Percentiles rank a stretch among this genome's conserved stretches.
phyloP scores from a whole-genome alignment of 2,329 filamentous ascomycete species.

The Talaromyces sp. region DNA sequence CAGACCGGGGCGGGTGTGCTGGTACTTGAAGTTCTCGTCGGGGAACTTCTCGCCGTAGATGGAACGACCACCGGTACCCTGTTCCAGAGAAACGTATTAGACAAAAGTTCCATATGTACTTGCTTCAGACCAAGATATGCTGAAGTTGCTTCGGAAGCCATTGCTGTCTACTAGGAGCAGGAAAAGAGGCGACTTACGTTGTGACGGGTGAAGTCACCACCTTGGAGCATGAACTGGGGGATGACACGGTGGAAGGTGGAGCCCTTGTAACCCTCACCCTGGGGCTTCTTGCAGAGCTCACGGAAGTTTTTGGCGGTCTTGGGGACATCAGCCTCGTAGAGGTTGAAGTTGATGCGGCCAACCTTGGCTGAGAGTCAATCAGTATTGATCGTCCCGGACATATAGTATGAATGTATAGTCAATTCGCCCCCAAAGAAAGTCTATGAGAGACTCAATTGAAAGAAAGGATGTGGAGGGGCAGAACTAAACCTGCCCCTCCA shows the following conservation, averaged over 20 bases:
- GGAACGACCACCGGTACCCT: constrained; percentile 90
- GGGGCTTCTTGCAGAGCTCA: constrained; percentile 76
- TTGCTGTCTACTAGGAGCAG: neutral
- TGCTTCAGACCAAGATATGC: too few relatives aligned
- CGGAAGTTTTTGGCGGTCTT: constrained; percentile 87
- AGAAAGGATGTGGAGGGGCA: constrained; percentile 6
- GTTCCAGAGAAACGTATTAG: constrained; percentile 18
- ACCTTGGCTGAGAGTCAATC: constrained; percentile 62
- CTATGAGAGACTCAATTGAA: constrained; percentile 9
- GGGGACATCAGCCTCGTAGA: constrained; percentile 83
- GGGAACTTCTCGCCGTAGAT: constrained; percentile 95
- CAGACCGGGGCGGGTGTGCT: constrained; percentile 74
- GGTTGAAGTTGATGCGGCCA: constrained; percentile 84
- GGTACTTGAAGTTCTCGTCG: constrained; percentile 84
- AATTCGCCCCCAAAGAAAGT: too few relatives aligned
- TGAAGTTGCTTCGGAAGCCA: neutral
- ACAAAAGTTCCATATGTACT: neutral
- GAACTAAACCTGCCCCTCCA: constrained; percentile 17
- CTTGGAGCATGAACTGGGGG: constrained; percentile 92
- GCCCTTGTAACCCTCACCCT: constrained; percentile 80
- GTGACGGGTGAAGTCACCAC: constrained; percentile 89
- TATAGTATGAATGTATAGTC: too few relatives aligned
- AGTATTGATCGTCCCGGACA: too few relatives aligned
- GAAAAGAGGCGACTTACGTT: constrained; percentile 65
- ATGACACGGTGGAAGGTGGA: constrained; percentile 93